These are phyloP conservation scores for Trichoderma virens DNA, from an alignment of 495 filamentous ascomycete genomes.

Conservation along the genomic window DNA sequence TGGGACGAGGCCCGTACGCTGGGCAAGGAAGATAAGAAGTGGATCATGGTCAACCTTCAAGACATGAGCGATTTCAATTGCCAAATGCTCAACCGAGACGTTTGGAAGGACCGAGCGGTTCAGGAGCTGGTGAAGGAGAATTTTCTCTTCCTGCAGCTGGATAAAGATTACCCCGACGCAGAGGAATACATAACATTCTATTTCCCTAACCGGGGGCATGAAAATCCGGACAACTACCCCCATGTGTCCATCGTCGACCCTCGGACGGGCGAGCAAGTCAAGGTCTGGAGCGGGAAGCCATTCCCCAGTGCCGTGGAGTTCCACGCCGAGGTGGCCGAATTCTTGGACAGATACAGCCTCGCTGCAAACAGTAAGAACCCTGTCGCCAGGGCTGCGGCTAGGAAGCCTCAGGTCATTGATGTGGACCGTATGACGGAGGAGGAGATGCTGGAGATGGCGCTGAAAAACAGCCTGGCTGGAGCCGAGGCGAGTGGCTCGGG, in stretches of 20 bases:
- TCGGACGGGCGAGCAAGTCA: slow-evolving; percentile 92
- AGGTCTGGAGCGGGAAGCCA: slow-evolving; percentile 84
- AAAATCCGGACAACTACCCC: slow-evolving; percentile 71
- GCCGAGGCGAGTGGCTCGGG: slow-evolving; percentile 14
- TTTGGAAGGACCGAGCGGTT: slow-evolving; percentile 82
- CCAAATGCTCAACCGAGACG: slow-evolving; percentile 83
- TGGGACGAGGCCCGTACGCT: slow-evolving; percentile 78
- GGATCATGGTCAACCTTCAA: slow-evolving; percentile 93
- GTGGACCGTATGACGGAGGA: slow-evolving; percentile 90
- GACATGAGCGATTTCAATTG: slow-evolving; percentile 87
- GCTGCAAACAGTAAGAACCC: slow-evolving; percentile 84
- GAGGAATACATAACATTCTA: slow-evolving; percentile 83
- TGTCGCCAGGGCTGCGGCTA: slow-evolving; percentile 70
- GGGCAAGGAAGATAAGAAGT: slow-evolving; percentile 80
- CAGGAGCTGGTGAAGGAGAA: slow-evolving; percentile 77
- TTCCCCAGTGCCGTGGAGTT: slow-evolving; percentile 73
- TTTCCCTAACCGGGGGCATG: slow-evolving; percentile 61
- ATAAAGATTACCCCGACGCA: slow-evolving; percentile 68
- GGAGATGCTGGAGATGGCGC: slow-evolving; percentile 88
- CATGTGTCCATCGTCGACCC: slow-evolving; percentile 95
- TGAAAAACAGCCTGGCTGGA: slow-evolving; percentile 70
- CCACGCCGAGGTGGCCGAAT: slow-evolving; percentile 85
- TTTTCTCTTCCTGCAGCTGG: slow-evolving; percentile 91
- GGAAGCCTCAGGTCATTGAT: slow-evolving; percentile 58
- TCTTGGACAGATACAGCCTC: slow-evolving; percentile 90